Evolutionary conservation across 768 basidiomycete species (phyloP).

Genomic region (Pulveroboletus sp.): DNA sequence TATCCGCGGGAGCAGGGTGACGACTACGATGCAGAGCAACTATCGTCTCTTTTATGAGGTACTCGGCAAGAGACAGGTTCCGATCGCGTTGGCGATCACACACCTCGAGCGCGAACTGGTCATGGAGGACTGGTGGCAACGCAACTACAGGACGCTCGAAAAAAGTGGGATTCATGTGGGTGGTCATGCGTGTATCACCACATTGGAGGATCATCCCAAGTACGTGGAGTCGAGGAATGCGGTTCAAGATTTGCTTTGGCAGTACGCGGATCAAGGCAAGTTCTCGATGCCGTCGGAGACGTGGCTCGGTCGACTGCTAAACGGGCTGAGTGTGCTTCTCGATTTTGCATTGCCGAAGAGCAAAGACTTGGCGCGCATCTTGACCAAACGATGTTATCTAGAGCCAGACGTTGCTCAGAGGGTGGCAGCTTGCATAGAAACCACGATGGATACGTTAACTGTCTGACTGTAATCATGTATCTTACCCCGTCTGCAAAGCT

Average conservation of each 20-base stretch:
- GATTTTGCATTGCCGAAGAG: conserved; percentile 18
- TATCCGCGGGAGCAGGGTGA: conserved; percentile 30
- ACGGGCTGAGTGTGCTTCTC: conserved; percentile 14
- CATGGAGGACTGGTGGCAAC: conserved; percentile 34
- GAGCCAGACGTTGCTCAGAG: conserved; percentile 21
- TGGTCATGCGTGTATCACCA: conserved; percentile 31
- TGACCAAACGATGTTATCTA: conserved; percentile 25
- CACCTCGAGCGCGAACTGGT: conserved; percentile 33
- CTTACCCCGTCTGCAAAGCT: neutral
- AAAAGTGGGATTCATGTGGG: conserved; percentile 15
- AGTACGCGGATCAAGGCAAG: conserved; percentile 22
- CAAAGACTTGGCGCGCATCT: conserved; percentile 19
- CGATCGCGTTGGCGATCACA: conserved; percentile 38
- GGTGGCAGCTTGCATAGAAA: conserved; percentile 24
- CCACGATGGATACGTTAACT: conserved; percentile 4
- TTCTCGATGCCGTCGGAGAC: conserved; percentile 23
- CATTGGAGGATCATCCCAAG: conserved; percentile 19
- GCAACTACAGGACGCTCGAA: conserved; percentile 22
- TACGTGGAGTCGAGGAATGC: conserved; percentile 18
- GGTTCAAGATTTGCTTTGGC: conserved; percentile 20
- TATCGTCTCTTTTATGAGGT: conserved; percentile 38
- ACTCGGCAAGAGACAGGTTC: conserved; percentile 37
- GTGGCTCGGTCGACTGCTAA: conserved; percentile 20
- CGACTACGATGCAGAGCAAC: conserved; percentile 27
- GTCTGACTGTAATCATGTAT: conserved; percentile 4